Conservation (phyloP, 2,329 filamentous ascomycete genomes). For the Phyllosticta citrichinensis region DNA sequence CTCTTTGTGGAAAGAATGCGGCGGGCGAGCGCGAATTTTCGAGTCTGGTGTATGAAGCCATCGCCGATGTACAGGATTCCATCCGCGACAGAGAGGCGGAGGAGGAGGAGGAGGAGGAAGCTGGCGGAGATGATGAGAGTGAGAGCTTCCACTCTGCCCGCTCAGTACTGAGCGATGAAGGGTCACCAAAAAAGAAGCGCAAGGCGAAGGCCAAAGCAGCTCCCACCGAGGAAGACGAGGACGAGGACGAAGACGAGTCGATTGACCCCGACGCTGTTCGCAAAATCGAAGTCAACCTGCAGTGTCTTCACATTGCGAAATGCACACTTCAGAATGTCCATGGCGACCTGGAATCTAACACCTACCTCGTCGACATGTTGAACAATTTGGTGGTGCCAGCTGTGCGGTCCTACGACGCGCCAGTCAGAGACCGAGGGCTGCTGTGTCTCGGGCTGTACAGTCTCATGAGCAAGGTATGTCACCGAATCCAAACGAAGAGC, state of each 20-base stretch:
- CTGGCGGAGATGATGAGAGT: conserved; percentile 32
- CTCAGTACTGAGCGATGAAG: conserved; percentile 67
- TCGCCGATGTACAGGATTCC: conserved; percentile 92
- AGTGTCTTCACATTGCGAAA: conserved; percentile 92
- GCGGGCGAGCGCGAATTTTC: conserved; percentile 75
- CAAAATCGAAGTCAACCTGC: conserved; percentile 96
- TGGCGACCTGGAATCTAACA: conserved; percentile 78
- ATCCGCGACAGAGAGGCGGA: conserved; percentile 56
- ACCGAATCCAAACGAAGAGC: not conserved
- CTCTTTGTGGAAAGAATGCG: conserved; percentile 66
- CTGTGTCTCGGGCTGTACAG: conserved; percentile 86
- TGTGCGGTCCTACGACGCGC: conserved; percentile 84
- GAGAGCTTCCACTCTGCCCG: conserved; percentile 91
- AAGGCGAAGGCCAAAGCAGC: conserved; percentile 31
- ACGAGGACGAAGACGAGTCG: conserved; percentile 45
- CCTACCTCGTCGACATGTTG: conserved; percentile 90
- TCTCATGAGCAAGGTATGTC: conserved; percentile 65
- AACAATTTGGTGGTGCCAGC: conserved; percentile 95
- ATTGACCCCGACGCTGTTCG: conserved; percentile 48
- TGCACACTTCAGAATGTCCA: conserved; percentile 94
- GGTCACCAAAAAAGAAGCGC: conserved; percentile 38
- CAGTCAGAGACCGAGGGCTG: conserved; percentile 81
- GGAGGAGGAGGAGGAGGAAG: conserved; percentile 49
- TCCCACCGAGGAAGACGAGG: conserved; percentile 54
- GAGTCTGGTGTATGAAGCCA: conserved; percentile 78